Conservation (phyloP, 805 yeast genomes). For the Lachancea sp. region DNA sequence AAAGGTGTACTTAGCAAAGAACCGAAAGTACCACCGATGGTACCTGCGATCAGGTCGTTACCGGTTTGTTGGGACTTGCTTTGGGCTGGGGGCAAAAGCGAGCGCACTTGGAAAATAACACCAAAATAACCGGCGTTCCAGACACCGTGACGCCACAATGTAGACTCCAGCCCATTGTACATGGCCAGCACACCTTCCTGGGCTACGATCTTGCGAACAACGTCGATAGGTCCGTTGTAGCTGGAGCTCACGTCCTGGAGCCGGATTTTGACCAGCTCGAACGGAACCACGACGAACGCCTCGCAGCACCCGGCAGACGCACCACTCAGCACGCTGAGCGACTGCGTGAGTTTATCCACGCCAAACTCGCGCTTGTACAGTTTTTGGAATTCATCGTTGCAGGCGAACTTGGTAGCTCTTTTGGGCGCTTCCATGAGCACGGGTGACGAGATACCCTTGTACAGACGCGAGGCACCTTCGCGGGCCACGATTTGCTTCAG, state of each 20-base stretch:
- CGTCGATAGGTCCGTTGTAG: slow-evolving; percentile 81
- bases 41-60: slow-evolving; percentile 86
- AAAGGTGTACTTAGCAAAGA: slow-evolving; percentile 94
- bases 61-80: slow-evolving; percentile 66
- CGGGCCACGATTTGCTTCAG: slow-evolving; percentile 71
- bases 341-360: slow-evolving; percentile 63
- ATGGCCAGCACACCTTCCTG: slow-evolving; percentile 76
- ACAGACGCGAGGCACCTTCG: slow-evolving; percentile 80
- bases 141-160: slow-evolving; percentile 90
- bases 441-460: slow-evolving; percentile 94
- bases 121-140: slow-evolving; percentile 99
- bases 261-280: slow-evolving; percentile 91
- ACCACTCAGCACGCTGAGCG: slow-evolving; percentile 84
- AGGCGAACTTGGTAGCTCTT: slow-evolving; percentile 97
- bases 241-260: slow-evolving; percentile 82
- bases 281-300: slow-evolving; percentile 94
- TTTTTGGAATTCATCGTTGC: slow-evolving; percentile 94
- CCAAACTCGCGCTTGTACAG: slow-evolving; percentile 70
- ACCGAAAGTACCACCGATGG: slow-evolving; percentile 96
- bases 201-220: slow-evolving; percentile 61
- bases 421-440: slow-evolving; percentile 99
- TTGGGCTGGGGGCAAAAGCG: slow-evolving; percentile 70
- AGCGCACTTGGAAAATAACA: slow-evolving; percentile 79
- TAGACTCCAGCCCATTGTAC: slow-evolving; percentile 93
- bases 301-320: slow-evolving; percentile 98